Evolutionary conservation across 2,329 filamentous ascomycete genomes (phyloP).

Genomic region (Zasmidium citrigriseum): DNA sequence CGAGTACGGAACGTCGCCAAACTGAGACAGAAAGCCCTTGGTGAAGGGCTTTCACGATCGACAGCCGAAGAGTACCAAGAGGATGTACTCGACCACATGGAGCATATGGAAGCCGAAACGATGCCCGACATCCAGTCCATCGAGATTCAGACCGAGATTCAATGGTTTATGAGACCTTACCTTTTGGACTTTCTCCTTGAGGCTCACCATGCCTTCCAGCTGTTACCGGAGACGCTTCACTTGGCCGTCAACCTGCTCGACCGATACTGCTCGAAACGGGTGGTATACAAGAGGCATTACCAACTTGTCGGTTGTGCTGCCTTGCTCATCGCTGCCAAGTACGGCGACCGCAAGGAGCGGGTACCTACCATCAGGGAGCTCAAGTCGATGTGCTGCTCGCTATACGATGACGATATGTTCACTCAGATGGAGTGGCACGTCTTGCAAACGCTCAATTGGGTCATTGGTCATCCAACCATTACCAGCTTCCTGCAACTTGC

Average conservation of each 20-base stretch:
- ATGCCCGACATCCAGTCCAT: slow-evolving; percentile 95
- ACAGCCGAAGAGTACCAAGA: slow-evolving; percentile 90
- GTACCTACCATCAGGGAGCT: slow-evolving; percentile 97
- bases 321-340: slow-evolving; percentile 95
- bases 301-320: slow-evolving; percentile 96
- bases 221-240: slow-evolving; percentile 93
- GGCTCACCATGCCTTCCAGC: slow-evolving; percentile 90
- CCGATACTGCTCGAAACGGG: slow-evolving; percentile 93
- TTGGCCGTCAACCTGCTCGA: slow-evolving; percentile 95
- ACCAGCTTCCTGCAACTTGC: slow-evolving; percentile 91
- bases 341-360: slow-evolving; percentile 96
- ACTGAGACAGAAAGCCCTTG: slow-evolving; percentile 83
- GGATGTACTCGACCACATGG: slow-evolving; percentile 92
- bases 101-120: slow-evolving; percentile 93
- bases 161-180: slow-evolving; percentile 99
- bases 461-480: slow-evolving; percentile 91
- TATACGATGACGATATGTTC: slow-evolving; percentile 99
- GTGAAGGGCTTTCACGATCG: slow-evolving; percentile 80
- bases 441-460: slow-evolving; percentile 94
- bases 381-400: slow-evolving; percentile 98
- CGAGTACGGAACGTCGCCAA: slow-evolving; percentile 76
- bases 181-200: slow-evolving; percentile 97
- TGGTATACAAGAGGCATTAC: slow-evolving; percentile 99
- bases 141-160: slow-evolving; percentile 98
- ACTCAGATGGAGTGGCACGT: slow-evolving; percentile 99